These are phyloP conservation scores for Mimosa bimucronata DNA, from an alignment of 306 rosid species.

Conservation along the genomic window DNA sequence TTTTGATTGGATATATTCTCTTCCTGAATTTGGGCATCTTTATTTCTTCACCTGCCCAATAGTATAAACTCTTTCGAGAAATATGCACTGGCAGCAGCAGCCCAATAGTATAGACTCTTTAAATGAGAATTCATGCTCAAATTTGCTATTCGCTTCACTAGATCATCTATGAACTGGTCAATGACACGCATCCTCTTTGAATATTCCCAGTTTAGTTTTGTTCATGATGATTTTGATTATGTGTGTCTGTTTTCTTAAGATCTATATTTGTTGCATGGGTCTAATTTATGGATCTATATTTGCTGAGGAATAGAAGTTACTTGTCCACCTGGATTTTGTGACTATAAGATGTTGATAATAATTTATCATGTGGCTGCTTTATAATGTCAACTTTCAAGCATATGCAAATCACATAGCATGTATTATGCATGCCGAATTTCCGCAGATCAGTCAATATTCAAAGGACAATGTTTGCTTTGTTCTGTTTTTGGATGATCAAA, in stretches of 20 bases:
- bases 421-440: slow-evolving; percentile 39
- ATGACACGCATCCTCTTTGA: slow-evolving; percentile 8
- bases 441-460: slow-evolving; percentile 87
- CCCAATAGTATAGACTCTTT: neutral
- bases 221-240: slow-evolving; percentile 25
- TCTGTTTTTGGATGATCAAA: slow-evolving; percentile 86
- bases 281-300: slow-evolving; percentile 6
- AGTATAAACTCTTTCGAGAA: slow-evolving; percentile 18
- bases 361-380: slow-evolving; percentile 8
- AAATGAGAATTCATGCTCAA: slow-evolving; percentile 17
- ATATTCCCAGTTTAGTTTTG: slow-evolving; percentile 8
- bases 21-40: neutral
- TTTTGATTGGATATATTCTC: neutral
- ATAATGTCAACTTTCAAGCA: slow-evolving; percentile 15
- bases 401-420: slow-evolving; percentile 24
- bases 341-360: slow-evolving; percentile 15
- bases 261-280: slow-evolving; percentile 19
- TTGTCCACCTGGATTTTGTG: slow-evolving; percentile 29
- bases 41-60: neutral
- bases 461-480: slow-evolving; percentile 85
- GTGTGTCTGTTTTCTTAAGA: slow-evolving; percentile 9
- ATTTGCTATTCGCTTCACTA: slow-evolving; percentile 27
- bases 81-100: slow-evolving; percentile 6
- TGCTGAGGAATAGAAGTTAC: slow-evolving; percentile 29
- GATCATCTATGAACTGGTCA: neutral